phyloP scores from a whole-genome alignment of 192 early-diverging fungal genomes.

The Mortierella hygrophila region DNA sequence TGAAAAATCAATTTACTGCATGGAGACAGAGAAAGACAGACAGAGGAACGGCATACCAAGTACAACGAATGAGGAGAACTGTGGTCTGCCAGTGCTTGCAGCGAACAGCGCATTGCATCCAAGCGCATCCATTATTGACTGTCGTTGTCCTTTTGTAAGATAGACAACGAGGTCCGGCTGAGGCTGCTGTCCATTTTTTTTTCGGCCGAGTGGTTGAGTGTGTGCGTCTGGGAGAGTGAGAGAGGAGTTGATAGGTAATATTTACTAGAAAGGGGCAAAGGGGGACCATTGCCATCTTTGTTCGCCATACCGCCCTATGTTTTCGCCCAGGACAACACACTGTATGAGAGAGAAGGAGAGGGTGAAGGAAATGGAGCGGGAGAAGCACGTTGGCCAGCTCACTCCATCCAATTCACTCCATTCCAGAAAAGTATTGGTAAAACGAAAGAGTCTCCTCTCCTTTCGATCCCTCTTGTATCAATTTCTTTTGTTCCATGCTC shows the following conservation, averaged over 20 bases:
- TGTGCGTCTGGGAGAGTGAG: neutral
- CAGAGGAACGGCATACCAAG: neutral
- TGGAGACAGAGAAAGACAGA: neutral
- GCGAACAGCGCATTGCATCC: neutral
- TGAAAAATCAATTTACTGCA: neutral
- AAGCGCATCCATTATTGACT: neutral
- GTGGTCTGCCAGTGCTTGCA: neutral
- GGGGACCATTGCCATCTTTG: neutral
- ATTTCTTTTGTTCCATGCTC: neutral
- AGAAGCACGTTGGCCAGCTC: too few species aligned
- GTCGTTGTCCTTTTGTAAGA: neutral
- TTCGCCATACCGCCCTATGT: neutral
- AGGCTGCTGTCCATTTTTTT: neutral
- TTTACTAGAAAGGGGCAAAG: neutral
- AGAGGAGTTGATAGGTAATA: neutral
- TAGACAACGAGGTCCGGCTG: too few species aligned
- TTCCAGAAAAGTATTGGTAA: too few species aligned
- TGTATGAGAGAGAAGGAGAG: neutral
- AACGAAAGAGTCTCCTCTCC: too few species aligned
- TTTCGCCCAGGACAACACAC: neutral
- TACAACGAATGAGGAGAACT: too few species aligned
- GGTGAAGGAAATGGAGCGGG: neutral
- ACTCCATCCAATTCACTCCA: too few species aligned
- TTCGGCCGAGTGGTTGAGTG: constrained; percentile 1
- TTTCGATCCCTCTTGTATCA: neutral